phyloP scores from a whole-genome alignment of 2,329 filamentous ascomycete genomes.

The Phialophora tarda region DNA sequence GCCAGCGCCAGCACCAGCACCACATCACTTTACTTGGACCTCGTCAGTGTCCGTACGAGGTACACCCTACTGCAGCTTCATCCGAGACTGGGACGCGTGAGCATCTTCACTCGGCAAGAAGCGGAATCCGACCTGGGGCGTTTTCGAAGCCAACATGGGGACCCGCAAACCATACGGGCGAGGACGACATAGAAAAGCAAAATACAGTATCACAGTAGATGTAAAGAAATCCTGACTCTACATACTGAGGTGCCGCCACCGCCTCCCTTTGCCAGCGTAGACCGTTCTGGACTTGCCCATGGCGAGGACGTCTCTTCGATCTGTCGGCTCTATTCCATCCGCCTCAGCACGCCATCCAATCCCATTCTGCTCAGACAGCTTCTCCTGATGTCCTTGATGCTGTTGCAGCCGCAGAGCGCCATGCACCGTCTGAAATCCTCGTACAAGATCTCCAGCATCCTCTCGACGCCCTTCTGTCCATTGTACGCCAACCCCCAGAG shows the following conservation, averaged over 20 bases:
- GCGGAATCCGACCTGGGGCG: too few relatives aligned
- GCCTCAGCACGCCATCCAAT: constrained; percentile 41
- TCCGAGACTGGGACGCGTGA: not conserved
- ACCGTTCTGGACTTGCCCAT: not conserved
- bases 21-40: too few relatives aligned
- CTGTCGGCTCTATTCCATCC: constrained; percentile 19
- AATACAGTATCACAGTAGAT: not conserved
- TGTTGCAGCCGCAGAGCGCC: constrained; percentile 37
- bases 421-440: constrained; percentile 41
- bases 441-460: constrained; percentile 37
- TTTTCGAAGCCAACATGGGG: not conserved
- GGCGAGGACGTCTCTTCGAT: not conserved
- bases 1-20: too few relatives aligned
- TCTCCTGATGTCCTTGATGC: constrained; percentile 42
- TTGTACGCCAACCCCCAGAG: constrained; percentile 54
- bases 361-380: constrained; percentile 42
- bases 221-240: not conserved
- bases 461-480: constrained; percentile 39
- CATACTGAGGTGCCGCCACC: not conserved
- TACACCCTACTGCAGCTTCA: not conserved
- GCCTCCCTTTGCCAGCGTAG: not conserved
- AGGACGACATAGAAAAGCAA: not conserved
- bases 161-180: not conserved
- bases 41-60: not conserved
- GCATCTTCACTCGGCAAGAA: not conserved